Base-by-base conservation (phyloP, 257 asterid species). In the Verbena officinalis region DNA sequence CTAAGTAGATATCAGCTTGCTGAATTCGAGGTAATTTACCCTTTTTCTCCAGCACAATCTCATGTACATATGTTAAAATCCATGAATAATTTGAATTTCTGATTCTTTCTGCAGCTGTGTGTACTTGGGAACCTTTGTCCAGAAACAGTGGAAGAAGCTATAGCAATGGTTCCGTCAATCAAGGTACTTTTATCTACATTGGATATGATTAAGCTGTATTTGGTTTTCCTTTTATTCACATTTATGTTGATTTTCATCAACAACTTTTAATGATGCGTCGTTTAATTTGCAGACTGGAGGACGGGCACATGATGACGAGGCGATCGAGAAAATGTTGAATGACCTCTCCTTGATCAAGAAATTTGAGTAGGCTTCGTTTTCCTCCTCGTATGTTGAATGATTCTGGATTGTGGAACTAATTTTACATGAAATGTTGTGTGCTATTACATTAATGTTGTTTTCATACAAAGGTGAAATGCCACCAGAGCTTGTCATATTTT, bases 91-190 rank as follows among this genome's bases (percentile, higher is more conserved):
- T 9, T 51, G 36, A 59, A 40, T 43, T n/a, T 9, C 75, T 75
- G 90, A 57, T 9, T 51, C 5, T 27, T 27, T 65, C 17, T 85
- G 82, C 86, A 91, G 99, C 99, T 93, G 16, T 87, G 87, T 60
- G 87, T 82, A 13, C 95, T 91, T 46, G 98, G 98, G 74, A 91
- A 89, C 81, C 95, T 91, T 45, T 88, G 98, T 69, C 98, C 98
- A 0, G 98, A 91, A 70, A 87, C 95, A 2, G 92, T 85, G 17
- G 97, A 90, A 73, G 99, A 93, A 82, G 99, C 86, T 62, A 83
- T 86, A 69, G 87, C 95, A 62, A 84, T 90, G 96, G 99, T 93
- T 69, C 99, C 99, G 5, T 90, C 97, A 31, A 86, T 90, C 78
- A 90, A 90, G 98, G 98, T 91, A 86, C 74, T 65, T 54, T 20